phyloP scores from a whole-genome alignment of 805 yeast species.

The Nakazawaea ishiwadae region DNA sequence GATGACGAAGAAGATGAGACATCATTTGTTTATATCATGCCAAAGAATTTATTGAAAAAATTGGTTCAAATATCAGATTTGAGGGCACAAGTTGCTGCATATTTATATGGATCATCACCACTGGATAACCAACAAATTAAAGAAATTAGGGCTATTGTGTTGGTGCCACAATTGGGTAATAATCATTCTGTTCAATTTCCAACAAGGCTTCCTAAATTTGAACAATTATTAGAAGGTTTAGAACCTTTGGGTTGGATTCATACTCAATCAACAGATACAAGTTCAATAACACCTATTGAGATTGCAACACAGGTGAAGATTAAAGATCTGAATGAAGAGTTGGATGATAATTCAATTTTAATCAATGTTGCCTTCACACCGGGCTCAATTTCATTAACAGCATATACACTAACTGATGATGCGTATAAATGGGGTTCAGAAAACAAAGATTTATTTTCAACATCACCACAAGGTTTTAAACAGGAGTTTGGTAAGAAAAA shows the following conservation, averaged over 20 bases:
- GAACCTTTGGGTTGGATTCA: constrained; percentile 95
- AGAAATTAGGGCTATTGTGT: constrained; percentile 68
- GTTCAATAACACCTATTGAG: constrained; percentile 65
- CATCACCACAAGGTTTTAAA: constrained; percentile 64
- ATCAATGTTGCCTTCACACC: constrained; percentile 70
- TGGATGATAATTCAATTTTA: constrained; percentile 29
- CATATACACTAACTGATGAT: constrained; percentile 51
- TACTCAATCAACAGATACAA: constrained; percentile 67
- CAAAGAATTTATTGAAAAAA: constrained; percentile 72
- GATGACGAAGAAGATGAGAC: constrained; percentile 45
- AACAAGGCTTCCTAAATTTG: constrained; percentile 31
- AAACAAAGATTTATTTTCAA: constrained; percentile 51
- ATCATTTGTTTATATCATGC: constrained; percentile 66
- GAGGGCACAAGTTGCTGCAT: constrained; percentile 78
- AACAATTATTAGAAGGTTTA: constrained; percentile 43
- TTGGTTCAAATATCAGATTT: constrained; percentile 79
- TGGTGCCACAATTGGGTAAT: constrained; percentile 87
- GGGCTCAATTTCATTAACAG: constrained; percentile 78
- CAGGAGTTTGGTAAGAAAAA: constrained; percentile 53
- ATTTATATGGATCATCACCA: constrained; percentile 76
- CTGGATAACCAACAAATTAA: constrained; percentile 65
- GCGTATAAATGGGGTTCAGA: constrained; percentile 78
- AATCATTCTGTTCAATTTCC: constrained; percentile 63
- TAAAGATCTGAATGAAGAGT: constrained; percentile 27
- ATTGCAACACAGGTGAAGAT: constrained; percentile 52